A percentile compares a stretch with the other conserved stretches of the same genome.
These are phyloP conservation scores for Haplosporangium gracile DNA, from an alignment of 192 early-diverging fungal species.

Conservation along the genomic window DNA sequence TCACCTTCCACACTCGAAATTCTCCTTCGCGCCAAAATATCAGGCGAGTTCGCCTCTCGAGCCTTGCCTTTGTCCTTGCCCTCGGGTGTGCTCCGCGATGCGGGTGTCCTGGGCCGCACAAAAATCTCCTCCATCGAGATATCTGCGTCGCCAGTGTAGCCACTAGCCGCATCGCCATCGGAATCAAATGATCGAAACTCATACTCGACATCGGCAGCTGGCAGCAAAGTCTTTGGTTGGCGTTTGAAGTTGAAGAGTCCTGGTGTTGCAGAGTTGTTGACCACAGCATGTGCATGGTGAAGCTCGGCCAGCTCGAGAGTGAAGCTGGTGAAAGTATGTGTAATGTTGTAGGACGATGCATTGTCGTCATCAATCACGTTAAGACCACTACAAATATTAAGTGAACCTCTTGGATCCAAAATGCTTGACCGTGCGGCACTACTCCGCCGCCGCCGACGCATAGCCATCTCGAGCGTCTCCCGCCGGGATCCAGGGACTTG, in stretches of 20 bases:
- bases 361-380: constrained; percentile 9
- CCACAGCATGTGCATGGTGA: constrained; percentile 44
- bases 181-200: constrained; percentile 51
- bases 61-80: not conserved
- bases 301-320: constrained; percentile 49
- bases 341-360: constrained; percentile 34
- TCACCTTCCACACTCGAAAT: constrained; percentile 43
- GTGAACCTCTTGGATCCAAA: not conserved
- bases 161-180: constrained; percentile 47
- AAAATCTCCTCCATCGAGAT: constrained; percentile 49
- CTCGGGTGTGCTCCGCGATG: not conserved
- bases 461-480: constrained; percentile 52
- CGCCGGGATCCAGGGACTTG: constrained; percentile 28
- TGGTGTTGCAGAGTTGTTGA: constrained; percentile 44
- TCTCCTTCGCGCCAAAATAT: constrained; percentile 7
- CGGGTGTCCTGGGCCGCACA: constrained; percentile 19
- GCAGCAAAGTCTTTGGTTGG: not conserved
- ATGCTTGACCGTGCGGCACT: constrained; percentile 38
- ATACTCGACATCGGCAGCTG: constrained; percentile 26
- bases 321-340: constrained; percentile 51
- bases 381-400: not conserved
- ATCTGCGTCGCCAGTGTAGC: constrained; percentile 54
- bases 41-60: not conserved
- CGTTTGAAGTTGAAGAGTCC: constrained; percentile 52
- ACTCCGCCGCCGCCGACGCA: constrained; percentile 39